Percentiles rank a stretch among this genome's conserved stretches.
These are phyloP conservation scores for Nicotiana obtusifolia DNA, from an alignment of 257 asterid species.

Conservation along the genomic window DNA sequence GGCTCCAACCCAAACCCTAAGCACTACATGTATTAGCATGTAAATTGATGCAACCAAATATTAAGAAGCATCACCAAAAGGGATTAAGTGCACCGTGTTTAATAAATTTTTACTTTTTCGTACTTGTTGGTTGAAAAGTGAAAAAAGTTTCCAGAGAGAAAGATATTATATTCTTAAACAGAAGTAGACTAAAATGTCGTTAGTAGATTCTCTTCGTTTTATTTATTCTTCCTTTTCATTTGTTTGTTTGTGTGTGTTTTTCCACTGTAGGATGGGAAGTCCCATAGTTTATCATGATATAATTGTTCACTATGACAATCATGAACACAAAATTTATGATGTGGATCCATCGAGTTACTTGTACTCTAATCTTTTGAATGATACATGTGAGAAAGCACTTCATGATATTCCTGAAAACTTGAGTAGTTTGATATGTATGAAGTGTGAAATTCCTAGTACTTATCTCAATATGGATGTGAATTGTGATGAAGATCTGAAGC, in stretches of 20 bases:
- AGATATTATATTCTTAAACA: no score
- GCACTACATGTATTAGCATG: no score
- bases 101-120: no score
- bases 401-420: background rate
- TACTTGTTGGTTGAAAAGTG: no score
- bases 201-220: no score
- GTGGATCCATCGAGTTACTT: background rate
- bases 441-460: background rate
- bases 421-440: background rate
- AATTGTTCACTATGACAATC: background rate
- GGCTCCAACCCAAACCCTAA: no score
- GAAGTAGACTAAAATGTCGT: no score
- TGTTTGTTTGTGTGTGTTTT: background rate
- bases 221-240: no score
- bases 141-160: no score
- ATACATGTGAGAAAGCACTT: background rate
- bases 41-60: background rate
- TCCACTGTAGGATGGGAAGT: background rate
- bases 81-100: no score
- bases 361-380: background rate
- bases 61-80: no score
- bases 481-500: background rate
- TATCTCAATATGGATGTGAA: background rate
- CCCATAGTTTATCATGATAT: background rate
- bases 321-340: no score